phyloP scores from a whole-genome alignment of 2,329 filamentous ascomycete genomes.

The Epichloe gansuensis region DNA sequence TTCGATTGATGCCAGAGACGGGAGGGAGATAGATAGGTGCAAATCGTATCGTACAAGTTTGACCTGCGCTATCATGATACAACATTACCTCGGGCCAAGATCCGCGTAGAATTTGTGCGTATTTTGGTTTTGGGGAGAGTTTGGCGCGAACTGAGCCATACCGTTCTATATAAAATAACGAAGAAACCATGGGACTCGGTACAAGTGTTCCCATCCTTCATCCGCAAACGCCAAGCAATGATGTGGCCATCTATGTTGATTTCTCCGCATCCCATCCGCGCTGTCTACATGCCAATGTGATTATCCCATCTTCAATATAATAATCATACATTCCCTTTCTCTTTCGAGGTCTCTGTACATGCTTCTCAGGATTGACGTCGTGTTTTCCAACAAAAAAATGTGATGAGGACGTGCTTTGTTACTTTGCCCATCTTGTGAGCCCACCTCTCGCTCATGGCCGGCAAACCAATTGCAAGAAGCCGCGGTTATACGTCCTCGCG shows the following conservation, averaged over 20 bases:
- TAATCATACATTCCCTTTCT: neutral
- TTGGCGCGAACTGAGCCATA: neutral
- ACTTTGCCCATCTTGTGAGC: too few species aligned
- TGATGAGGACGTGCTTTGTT: neutral
- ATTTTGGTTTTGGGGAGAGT: neutral
- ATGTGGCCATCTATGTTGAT: constrained; percentile 1
- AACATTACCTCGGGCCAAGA: too few species aligned
- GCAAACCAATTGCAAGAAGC: too few species aligned
- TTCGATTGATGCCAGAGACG: too few species aligned
- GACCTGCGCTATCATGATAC: too few species aligned
- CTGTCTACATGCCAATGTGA: neutral
- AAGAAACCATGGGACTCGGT: neutral
- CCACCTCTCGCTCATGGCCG: too few species aligned
- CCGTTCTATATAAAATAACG: neutral
- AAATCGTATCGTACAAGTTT: too few species aligned
- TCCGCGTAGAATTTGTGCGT: too few species aligned
- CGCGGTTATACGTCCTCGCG: constrained; percentile 12
- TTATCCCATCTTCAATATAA: neutral
- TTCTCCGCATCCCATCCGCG: neutral
- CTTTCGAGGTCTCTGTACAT: neutral
- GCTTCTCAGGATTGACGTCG: neutral
- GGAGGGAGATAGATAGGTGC: too few species aligned
- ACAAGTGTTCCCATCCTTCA: neutral
- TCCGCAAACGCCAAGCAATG: constrained; percentile 3
- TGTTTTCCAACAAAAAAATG: neutral